These are phyloP conservation scores for Coelastrella sp. DNA, from an alignment of 139 green algal genomes.

Conservation along the genomic window DNA sequence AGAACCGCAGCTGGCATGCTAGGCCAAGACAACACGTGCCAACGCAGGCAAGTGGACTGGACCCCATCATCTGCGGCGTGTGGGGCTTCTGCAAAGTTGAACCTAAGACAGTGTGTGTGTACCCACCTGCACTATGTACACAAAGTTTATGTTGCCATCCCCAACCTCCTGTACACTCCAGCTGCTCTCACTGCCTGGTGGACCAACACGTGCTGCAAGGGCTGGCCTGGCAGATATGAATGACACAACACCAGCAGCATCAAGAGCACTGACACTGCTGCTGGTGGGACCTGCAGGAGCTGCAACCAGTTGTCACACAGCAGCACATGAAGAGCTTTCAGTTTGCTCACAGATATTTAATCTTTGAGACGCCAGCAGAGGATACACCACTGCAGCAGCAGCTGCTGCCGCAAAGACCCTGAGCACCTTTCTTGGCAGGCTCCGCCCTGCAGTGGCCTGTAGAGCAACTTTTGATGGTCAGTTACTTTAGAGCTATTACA, in stretches of 20 bases:
- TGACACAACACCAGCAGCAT: conserved; percentile 59
- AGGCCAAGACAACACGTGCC: no score
- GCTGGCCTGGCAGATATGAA: conserved; percentile 68
- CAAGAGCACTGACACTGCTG: conserved; percentile 61
- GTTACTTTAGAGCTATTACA: no score
- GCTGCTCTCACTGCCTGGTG: conserved; percentile 44
- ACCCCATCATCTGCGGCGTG: no score
- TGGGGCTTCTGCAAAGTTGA: not conserved
- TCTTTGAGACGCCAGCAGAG: not conserved
- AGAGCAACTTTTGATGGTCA: no score
- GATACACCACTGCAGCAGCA: no score
- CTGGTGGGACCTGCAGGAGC: conserved; percentile 39
- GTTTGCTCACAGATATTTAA: not conserved
- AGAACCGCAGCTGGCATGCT: no score
- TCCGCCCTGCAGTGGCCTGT: no score
- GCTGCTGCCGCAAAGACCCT: no score
- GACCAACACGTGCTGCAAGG: conserved; percentile 66
- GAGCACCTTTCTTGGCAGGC: no score
- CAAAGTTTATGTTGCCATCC: conserved; percentile 99
- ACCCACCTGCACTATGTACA: conserved; percentile 88
- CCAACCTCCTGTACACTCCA: conserved; percentile 84
- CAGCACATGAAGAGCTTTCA: not conserved
- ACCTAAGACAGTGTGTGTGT: not conserved
- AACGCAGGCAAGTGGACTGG: no score
- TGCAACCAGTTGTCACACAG: conserved; percentile 68